These are phyloP conservation scores for Aspergillus proliferans DNA, from an alignment of 2,329 filamentous ascomycete genomes.

Conservation along the genomic window DNA sequence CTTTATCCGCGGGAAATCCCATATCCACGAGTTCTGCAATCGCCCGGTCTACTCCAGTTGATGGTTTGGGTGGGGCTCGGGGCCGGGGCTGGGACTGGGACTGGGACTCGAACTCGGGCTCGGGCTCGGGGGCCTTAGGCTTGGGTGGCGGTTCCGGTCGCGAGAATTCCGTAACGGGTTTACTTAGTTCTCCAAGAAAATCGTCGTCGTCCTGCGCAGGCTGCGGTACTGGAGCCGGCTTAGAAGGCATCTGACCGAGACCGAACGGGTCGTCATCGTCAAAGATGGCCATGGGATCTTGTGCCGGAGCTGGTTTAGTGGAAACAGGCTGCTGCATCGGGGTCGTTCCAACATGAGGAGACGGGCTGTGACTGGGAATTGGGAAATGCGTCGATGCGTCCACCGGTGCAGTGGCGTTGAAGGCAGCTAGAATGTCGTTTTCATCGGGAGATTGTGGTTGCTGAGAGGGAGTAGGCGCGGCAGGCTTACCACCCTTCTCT, in stretches of 20 bases:
- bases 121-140: slow-evolving; percentile 10
- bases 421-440: slow-evolving; percentile 57
- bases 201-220: slow-evolving; percentile 49
- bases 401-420: slow-evolving; percentile 54
- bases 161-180: slow-evolving; percentile 51
- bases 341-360: slow-evolving; percentile 18
- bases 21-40: slow-evolving; percentile 89
- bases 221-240: slow-evolving; percentile 43
- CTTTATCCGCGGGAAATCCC: slow-evolving; percentile 81
- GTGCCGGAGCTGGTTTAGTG: slow-evolving; percentile 11
- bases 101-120: slow-evolving; percentile 10
- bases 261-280: slow-evolving; percentile 79
- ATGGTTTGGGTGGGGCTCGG: slow-evolving; percentile 19
- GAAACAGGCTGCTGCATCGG: slow-evolving; percentile 5
- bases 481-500: slow-evolving; percentile 47
- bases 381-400: slow-evolving; percentile 56
- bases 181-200: slow-evolving; percentile 56
- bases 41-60: slow-evolving; percentile 63
- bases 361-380: slow-evolving; percentile 32
- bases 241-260: slow-evolving; percentile 57
- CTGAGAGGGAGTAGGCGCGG: slow-evolving; percentile 42
- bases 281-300: slow-evolving; percentile 33
- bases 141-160: slow-evolving; percentile 24
- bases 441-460: slow-evolving; percentile 48
- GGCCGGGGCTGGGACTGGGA: slow-evolving; percentile 6